Evolutionary conservation across 2,329 filamentous ascomycete species (phyloP), one percentile per base, ranked within the genome.

Genomic region (Nectriaceae sp.): DNA sequence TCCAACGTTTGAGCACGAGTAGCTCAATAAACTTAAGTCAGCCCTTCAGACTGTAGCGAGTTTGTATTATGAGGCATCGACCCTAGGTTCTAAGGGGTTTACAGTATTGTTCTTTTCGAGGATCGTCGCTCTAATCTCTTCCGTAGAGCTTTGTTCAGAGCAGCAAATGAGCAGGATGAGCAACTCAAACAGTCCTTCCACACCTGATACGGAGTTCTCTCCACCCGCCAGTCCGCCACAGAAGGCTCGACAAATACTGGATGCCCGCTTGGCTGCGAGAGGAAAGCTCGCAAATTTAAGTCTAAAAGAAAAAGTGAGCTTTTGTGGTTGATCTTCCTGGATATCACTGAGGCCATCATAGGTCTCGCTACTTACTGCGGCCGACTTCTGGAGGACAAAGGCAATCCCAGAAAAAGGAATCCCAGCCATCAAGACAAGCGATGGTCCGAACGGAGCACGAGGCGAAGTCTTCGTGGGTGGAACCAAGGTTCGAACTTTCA

Each of bases 301-400:
- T 10, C 63, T 81, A 37, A 77, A 82, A 46, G 82, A 86, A 63
- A 85, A 85, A 70, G 79, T 79, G 53, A 54, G 56, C 5, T 35
- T 22, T 24, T 21, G 3, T 13, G 8, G 4, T 10, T 3, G 4
- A n/a, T 11, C 15, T 22, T 40, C 13, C 19, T 11, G 10, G 4
- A 4, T 3, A 11, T 13, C 11, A 21, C 20, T 35, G 5, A 37
- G 47, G 37, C 48, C 19, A 13, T n/a, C 18, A 1, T 52, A 84
- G 78, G 73, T 84, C 35, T 83, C 81, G 3, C 68, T 84, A 2
- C 71, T 84, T 19, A 79, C 80, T 16, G 83, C 80, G 11, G 79
- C 79, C 19, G 84, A 89, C 63, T 87, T 88, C 61, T 89, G 85
- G 86, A 82, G 85, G 54, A 88, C 85, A 3, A 82, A 79, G 49